phyloP scores from a whole-genome alignment of 2,329 filamentous ascomycete genomes.

The Leptodontidium sp. region DNA sequence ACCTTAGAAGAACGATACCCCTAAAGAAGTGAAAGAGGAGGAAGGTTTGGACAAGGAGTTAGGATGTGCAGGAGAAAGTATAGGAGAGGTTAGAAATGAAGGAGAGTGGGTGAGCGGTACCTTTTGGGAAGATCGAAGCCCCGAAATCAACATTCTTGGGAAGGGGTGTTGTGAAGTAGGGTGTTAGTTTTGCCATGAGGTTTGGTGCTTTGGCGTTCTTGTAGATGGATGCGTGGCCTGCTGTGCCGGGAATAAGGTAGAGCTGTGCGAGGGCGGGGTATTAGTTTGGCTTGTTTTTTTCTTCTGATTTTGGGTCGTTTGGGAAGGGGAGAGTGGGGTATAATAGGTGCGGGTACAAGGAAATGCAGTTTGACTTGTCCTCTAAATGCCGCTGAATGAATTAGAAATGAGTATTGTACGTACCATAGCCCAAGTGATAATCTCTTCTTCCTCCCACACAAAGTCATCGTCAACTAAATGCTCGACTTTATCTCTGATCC shows the following conservation, averaged over 20 bases:
- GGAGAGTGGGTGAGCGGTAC: slow-evolving; percentile 3
- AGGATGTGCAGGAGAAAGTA: too few species aligned
- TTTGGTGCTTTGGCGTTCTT: slow-evolving; percentile 32
- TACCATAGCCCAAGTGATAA: slow-evolving; percentile 68
- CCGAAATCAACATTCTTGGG: slow-evolving; percentile 36
- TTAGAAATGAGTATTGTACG: neutral
- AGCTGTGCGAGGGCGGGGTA: slow-evolving; percentile 17
- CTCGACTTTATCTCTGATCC: slow-evolving; percentile 39
- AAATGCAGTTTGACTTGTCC: too few species aligned
- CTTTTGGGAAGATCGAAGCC: slow-evolving; percentile 38
- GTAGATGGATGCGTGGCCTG: slow-evolving; percentile 36
- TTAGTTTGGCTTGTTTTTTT: neutral
- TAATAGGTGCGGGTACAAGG: too few species aligned
- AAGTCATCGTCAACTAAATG: slow-evolving; percentile 57
- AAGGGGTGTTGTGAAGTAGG: slow-evolving; percentile 18
- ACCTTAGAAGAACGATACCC: neutral
- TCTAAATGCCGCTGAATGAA: too few species aligned
- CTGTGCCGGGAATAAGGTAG: slow-evolving; percentile 37
- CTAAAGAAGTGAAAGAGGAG: too few species aligned
- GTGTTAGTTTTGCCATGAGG: slow-evolving; percentile 14
- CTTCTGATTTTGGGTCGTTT: too few species aligned
- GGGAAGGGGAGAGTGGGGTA: too few species aligned
- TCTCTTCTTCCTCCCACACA: slow-evolving; percentile 77
- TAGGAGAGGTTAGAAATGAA: too few species aligned
- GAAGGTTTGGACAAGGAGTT: too few species aligned